Evolutionary conservation across 1,139 yeast genomes (phyloP), one percentile per base, ranked within the genome.

Genomic region (Pichia sp.): DNA sequence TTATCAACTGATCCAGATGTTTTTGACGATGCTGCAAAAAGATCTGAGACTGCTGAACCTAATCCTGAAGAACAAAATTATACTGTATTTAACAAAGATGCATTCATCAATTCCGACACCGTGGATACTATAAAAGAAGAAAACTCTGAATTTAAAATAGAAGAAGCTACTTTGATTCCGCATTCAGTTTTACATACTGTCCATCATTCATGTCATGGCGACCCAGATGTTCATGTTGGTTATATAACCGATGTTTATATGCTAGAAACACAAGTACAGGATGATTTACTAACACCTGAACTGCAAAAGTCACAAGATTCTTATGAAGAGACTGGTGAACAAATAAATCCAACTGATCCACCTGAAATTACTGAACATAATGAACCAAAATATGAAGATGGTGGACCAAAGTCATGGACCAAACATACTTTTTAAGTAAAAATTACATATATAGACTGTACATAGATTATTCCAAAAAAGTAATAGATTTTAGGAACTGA

Each of bases 141-240:
- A 4, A 48, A 46, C 42, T 39, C 42, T 18, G 49, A 45, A 9
- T 44, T 45, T 25, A 28, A 48, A 37, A 45, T 52, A 3, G 48
- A 46, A 46, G 53, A 51, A 31, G 49, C 50, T 9, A 38, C 41
- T 2, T 28, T 53, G 42, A 49, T 53, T 27, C 56, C 56, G 3
- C 48, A 36, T 27, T 52, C 53, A 8, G 51, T 52, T 6, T 43
- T 53, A 30, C 39, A 49, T n/a, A 52, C 56, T 2, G 45, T 52
- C n/a, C 43, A 47, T 29, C 50, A 46, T 39, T 50, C 53, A 2
- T 47, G 53, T 30, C 51, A 46, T 45, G 56, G 55, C 9, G 56
- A 52, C 27, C 53, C 53, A 1, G 53, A 50, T 35, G 51, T 51
- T 32, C 50, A 53, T 42, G 56, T 52, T 30, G 56, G 56, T 1